Conservation (phyloP, 78 protist genomes). For the Tieghemostelium lacteum region DNA sequence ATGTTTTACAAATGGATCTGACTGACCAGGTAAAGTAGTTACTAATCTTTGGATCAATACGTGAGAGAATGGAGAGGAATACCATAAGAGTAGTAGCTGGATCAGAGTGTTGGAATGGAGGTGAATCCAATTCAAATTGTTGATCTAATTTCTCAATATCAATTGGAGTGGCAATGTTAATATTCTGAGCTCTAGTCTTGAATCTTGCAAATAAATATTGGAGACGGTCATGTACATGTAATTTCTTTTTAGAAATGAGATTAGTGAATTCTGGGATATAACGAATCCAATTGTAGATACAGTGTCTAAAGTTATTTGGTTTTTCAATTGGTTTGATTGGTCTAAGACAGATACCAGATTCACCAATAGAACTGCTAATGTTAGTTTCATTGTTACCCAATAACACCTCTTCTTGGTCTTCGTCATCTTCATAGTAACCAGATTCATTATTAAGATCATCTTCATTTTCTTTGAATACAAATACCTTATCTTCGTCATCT, state of each 20-base stretch:
- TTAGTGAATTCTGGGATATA: not conserved
- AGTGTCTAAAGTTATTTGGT: not conserved
- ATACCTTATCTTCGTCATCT: not conserved
- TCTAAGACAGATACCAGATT: not conserved
- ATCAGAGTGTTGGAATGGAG: not conserved
- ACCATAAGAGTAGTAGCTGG: not conserved
- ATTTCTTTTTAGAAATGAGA: not conserved
- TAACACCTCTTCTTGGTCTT: not conserved
- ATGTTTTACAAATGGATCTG: not conserved
- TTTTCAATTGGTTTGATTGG: not conserved
- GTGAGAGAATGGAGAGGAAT: not conserved
- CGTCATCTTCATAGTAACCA: not conserved
- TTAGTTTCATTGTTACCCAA: not conserved
- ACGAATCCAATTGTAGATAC: constrained; percentile 27
- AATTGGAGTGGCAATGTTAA: not conserved
- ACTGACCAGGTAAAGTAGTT: not conserved
- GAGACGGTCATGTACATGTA: not conserved
- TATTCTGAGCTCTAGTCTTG: not conserved
- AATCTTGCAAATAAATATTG: not conserved
- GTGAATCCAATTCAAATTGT: not conserved
- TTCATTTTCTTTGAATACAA: too few relatives aligned
- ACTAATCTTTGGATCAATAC: not conserved
- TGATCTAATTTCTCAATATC: not conserved
- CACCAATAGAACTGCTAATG: too few relatives aligned
- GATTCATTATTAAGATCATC: not conserved